Conservation (phyloP, 2,329 filamentous ascomycete species). For the Penicillium olsonii region DNA sequence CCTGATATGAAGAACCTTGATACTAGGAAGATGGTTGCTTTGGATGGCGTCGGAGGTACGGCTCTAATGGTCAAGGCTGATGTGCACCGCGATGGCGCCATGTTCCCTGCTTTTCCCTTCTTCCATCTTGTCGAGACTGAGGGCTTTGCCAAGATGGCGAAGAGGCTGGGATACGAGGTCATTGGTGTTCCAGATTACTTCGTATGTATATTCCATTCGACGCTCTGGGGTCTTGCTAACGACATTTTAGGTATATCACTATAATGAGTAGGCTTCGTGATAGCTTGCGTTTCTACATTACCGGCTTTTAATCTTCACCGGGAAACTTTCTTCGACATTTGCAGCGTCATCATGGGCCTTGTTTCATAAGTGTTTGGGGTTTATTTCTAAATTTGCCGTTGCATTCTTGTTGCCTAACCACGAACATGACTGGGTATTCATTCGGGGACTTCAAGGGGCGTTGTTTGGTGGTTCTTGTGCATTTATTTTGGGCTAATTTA, state of each 20-base stretch:
- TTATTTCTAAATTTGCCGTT: background rate
- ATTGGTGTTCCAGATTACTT: conserved; percentile 96
- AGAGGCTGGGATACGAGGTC: conserved; percentile 78
- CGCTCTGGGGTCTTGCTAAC: conserved; percentile 7
- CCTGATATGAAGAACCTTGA: conserved; percentile 53
- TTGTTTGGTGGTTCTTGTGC: conserved; percentile 8
- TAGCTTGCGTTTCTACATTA: background rate
- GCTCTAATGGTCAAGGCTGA: conserved; percentile 93
- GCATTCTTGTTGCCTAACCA: conserved; percentile 9
- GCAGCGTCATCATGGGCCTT: background rate
- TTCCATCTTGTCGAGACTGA: conserved; percentile 98
- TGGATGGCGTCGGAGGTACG: conserved; percentile 94
- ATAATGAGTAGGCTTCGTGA: conserved; percentile 69
- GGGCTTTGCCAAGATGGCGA: conserved; percentile 97
- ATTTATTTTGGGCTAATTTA: conserved; percentile 5
- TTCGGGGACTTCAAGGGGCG: conserved; percentile 3
- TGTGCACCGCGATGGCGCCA: conserved; percentile 94
- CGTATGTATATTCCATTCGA: conserved; percentile 51
- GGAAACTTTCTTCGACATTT: background rate
- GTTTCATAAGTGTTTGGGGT: conserved; percentile 5
- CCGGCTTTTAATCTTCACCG: background rate
- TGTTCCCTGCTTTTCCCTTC: conserved; percentile 96
- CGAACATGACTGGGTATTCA: conserved; percentile 5
- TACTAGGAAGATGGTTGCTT: conserved; percentile 66
- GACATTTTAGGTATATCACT: conserved; percentile 74